Conservation (phyloP, 345 rosid species). For the Populus davidiana region DNA sequence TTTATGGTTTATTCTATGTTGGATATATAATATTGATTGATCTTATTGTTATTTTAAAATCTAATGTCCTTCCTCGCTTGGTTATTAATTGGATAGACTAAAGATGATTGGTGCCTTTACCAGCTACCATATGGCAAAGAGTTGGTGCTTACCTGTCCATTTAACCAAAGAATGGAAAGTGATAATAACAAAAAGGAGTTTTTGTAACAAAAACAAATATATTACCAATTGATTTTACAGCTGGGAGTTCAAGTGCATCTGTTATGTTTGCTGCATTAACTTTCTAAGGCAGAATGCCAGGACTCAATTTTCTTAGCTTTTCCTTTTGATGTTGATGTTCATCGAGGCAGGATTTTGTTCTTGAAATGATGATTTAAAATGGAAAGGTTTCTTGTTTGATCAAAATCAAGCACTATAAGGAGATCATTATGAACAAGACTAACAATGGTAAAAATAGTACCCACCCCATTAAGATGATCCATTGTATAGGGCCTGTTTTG, state of each 20-base stretch:
- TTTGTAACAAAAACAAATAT: neutral
- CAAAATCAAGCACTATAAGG: neutral
- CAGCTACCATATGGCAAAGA: neutral
- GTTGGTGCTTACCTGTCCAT: neutral
- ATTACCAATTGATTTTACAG: neutral
- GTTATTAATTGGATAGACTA: conserved; percentile 1
- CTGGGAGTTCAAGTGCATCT: neutral
- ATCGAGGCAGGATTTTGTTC: neutral
- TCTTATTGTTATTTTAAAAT: conserved; percentile 6
- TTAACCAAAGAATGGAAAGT: conserved; percentile 14
- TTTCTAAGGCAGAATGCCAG: neutral
- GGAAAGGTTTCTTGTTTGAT: conserved; percentile 5
- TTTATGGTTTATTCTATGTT: conserved; percentile 10
- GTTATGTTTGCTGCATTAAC: neutral
- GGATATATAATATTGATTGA: conserved; percentile 8
- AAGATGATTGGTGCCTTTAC: neutral
- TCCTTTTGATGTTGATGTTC: neutral
- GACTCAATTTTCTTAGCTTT: neutral
- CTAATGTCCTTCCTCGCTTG: conserved; percentile 8
- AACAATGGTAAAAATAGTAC: neutral
- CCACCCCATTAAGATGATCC: neutral
- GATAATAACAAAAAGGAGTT: neutral
- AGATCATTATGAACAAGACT: neutral
- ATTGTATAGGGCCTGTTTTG: neutral
- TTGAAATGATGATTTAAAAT: neutral